Conservation (phyloP, 2,329 filamentous ascomycete species). For the Arthrobotrys sphaeroides region DNA sequence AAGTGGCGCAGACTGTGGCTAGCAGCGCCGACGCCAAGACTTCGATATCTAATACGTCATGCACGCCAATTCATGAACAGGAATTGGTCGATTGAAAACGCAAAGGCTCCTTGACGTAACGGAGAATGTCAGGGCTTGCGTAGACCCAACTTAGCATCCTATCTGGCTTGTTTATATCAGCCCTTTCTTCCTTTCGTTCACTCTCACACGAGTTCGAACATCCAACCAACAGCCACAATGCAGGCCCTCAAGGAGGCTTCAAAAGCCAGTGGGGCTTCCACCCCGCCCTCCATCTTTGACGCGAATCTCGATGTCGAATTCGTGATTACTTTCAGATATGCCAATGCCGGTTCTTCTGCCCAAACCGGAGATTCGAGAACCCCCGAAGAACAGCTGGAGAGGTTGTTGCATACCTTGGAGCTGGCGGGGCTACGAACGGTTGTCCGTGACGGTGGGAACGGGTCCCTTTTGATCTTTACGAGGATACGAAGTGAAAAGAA, state of each 20-base stretch:
- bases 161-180: slow-evolving; percentile 12
- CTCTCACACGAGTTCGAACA: neutral
- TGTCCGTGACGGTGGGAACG: slow-evolving; percentile 79
- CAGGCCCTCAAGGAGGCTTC: slow-evolving; percentile 46
- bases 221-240: slow-evolving; percentile 26
- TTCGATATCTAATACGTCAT: slow-evolving; percentile 46
- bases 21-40: slow-evolving; percentile 31
- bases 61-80: slow-evolving; percentile 27
- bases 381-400: slow-evolving; percentile 78
- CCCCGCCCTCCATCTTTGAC: slow-evolving; percentile 53
- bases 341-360: slow-evolving; percentile 69
- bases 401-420: slow-evolving; percentile 78
- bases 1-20: slow-evolving; percentile 16
- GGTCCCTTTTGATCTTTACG: slow-evolving; percentile 82
- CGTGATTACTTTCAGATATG: slow-evolving; percentile 81
- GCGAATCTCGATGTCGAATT: slow-evolving; percentile 82
- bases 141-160: neutral
- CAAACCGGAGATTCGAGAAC: slow-evolving; percentile 27
- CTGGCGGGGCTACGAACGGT: slow-evolving; percentile 85
- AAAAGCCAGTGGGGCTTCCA: neutral
- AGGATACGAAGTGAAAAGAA: slow-evolving; percentile 79
- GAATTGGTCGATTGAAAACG: slow-evolving; percentile 5
- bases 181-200: neutral
- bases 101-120: slow-evolving; percentile 50
- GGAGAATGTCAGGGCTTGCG: slow-evolving; percentile 12